phyloP scores from a whole-genome alignment of 345 rosid species.

The Salix brachista region DNA sequence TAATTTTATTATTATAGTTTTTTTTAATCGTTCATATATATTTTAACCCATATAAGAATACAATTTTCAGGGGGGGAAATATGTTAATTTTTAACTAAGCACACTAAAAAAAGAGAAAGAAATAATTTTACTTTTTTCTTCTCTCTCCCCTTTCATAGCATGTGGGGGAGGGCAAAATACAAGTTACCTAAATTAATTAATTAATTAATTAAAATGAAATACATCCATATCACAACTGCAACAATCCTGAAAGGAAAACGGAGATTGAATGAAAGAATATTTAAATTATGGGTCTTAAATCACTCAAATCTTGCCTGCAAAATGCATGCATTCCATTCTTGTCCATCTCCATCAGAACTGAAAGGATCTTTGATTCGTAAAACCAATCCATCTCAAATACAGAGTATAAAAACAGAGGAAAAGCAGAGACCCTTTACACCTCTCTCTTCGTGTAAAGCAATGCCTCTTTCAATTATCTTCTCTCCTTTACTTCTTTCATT shows the following conservation, averaged over 20 bases:
- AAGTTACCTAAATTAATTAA: too few species aligned
- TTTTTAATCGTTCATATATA: too few species aligned
- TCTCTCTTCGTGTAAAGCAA: slow-evolving; percentile 9
- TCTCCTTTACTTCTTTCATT: slow-evolving; percentile 17
- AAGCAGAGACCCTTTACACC: slow-evolving; percentile 7
- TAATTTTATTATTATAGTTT: too few species aligned
- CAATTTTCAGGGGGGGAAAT: too few species aligned
- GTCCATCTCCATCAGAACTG: slow-evolving; percentile 2
- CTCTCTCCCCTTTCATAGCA: too few species aligned
- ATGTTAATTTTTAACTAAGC: too few species aligned
- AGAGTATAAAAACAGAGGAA: slow-evolving; percentile 22
- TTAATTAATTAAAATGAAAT: background rate
- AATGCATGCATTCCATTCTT: background rate
- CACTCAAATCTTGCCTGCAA: background rate
- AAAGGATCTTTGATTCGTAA: background rate
- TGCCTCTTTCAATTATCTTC: slow-evolving; percentile 26
- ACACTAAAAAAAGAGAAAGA: too few species aligned
- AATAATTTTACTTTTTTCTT: too few species aligned
- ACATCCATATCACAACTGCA: background rate
- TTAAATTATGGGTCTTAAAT: background rate
- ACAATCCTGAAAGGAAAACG: background rate
- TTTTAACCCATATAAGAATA: too few species aligned
- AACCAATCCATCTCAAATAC: background rate
- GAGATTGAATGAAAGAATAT: background rate
- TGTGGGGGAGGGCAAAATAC: too few species aligned